These are phyloP conservation scores for Aphanomyces stellatus DNA, from an alignment of 352 stramenopile genomes.

Conservation along the genomic window DNA sequence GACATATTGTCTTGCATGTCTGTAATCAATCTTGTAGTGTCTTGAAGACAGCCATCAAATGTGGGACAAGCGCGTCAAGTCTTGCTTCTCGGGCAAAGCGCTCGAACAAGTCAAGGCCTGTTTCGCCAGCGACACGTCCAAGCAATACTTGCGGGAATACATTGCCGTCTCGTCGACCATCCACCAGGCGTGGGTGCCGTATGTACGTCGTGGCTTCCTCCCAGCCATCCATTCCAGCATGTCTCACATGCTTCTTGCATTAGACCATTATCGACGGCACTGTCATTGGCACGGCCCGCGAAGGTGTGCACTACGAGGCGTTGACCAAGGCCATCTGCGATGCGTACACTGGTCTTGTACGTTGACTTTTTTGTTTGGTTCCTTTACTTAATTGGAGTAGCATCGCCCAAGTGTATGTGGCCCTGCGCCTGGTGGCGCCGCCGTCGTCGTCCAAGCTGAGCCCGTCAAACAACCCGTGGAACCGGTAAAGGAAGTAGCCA, in stretches of 20 bases:
- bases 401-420: neutral
- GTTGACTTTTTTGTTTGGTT: neutral
- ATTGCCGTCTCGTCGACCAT: conserved; percentile 22
- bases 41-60: conserved; percentile 1
- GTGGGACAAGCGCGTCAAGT: conserved; percentile 34
- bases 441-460: neutral
- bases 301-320: conserved; percentile 60
- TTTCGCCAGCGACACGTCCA: conserved; percentile 47
- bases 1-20: conserved; percentile 10
- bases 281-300: conserved; percentile 42
- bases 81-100: conserved; percentile 47
- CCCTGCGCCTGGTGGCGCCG: neutral
- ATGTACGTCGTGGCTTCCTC: conserved; percentile 41
- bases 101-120: conserved; percentile 49
- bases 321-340: conserved; percentile 58
- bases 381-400: neutral
- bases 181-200: conserved; percentile 56
- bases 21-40: conserved; percentile 8
- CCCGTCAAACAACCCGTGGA: too few species aligned
- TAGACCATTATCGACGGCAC: conserved; percentile 54
- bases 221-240: neutral
- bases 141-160: conserved; percentile 16
- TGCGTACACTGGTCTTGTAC: conserved; percentile 40
- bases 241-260: neutral
- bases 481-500: too few species aligned